Evolutionary conservation across 1,139 yeast species (phyloP).

Genomic region (Yamadazyma kanchanaburiensis): DNA sequence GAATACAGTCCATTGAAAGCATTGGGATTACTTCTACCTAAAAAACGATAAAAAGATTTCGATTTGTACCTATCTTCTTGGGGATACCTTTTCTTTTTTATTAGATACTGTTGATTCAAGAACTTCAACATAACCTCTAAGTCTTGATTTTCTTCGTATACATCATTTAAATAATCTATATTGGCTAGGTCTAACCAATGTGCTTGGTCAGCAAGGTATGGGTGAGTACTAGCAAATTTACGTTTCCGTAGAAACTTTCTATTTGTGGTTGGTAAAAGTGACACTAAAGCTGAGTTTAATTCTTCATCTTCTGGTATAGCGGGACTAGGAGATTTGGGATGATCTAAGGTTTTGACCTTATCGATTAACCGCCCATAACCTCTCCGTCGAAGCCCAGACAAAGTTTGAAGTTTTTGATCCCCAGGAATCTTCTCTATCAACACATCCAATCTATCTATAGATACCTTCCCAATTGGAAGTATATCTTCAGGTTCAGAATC

Average conservation of each 20-base stretch:
- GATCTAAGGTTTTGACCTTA: too few species aligned
- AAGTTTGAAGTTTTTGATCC: not conserved
- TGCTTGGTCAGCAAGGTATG: constrained; percentile 47
- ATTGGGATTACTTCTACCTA: constrained; percentile 9
- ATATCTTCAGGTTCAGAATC: constrained; percentile 13
- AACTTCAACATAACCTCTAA: constrained; percentile 31
- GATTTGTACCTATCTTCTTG: constrained; percentile 38
- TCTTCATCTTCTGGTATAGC: too few species aligned
- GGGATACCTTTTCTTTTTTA: constrained; percentile 31
- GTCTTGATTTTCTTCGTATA: constrained; percentile 34
- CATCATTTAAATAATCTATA: constrained; percentile 33
- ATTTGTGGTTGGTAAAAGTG: not conserved
- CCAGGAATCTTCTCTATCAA: constrained; percentile 1
- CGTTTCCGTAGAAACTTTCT: constrained; percentile 29
- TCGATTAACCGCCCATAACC: too few species aligned
- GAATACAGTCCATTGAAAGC: constrained; percentile 6
- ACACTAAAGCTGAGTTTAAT: not conserved
- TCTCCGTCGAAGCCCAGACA: too few species aligned
- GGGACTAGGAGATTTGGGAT: too few species aligned
- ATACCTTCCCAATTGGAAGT: constrained; percentile 4
- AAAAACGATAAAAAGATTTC: constrained; percentile 30
- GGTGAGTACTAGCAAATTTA: constrained; percentile 46
- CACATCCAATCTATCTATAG: constrained; percentile 1
- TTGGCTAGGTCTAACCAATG: constrained; percentile 42
- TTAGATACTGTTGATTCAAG: constrained; percentile 34